Evolutionary conservation across 768 basidiomycete species (phyloP).

Genomic region (Hygrocybe punicea): DNA sequence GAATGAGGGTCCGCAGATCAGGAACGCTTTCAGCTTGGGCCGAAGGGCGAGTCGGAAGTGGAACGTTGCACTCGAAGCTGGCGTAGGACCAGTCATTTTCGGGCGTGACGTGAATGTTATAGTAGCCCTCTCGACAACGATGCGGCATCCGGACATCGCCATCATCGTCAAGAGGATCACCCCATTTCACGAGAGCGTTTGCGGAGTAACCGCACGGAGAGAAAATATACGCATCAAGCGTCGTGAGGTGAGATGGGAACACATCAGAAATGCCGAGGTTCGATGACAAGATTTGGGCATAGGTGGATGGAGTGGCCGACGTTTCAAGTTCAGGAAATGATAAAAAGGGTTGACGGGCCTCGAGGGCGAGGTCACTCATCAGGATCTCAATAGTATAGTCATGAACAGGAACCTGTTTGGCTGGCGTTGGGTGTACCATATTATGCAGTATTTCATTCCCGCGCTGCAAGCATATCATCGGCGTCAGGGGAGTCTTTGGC

Average conservation of each 20-base stretch:
- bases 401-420: slow-evolving; percentile 9
- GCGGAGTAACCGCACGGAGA: slow-evolving; percentile 94
- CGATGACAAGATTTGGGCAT: slow-evolving; percentile 60
- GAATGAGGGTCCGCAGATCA: slow-evolving; percentile 75
- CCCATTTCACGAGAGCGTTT: slow-evolving; percentile 81
- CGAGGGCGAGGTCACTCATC: slow-evolving; percentile 84
- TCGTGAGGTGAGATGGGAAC: slow-evolving; percentile 75
- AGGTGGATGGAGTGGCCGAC: slow-evolving; percentile 44
- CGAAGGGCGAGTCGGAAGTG: slow-evolving; percentile 44
- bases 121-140: slow-evolving; percentile 77
- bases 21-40: slow-evolving; percentile 47
- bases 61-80: slow-evolving; percentile 98
- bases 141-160: not conserved
- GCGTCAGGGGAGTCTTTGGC: too few relatives aligned
- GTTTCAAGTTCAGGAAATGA: slow-evolving; percentile 34
- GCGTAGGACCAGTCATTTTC: slow-evolving; percentile 99
- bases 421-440: not conserved
- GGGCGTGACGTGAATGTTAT: slow-evolving; percentile 97
- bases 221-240: slow-evolving; percentile 90
- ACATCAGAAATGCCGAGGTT: slow-evolving; percentile 76
- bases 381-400: slow-evolving; percentile 98
- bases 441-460: too few relatives aligned
- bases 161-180: slow-evolving; percentile 32
- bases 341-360: slow-evolving; percentile 77
- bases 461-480: too few relatives aligned